Base-by-base conservation (phyloP, 164 flowering plant genomes). In the Warburgia ugandensis region DNA sequence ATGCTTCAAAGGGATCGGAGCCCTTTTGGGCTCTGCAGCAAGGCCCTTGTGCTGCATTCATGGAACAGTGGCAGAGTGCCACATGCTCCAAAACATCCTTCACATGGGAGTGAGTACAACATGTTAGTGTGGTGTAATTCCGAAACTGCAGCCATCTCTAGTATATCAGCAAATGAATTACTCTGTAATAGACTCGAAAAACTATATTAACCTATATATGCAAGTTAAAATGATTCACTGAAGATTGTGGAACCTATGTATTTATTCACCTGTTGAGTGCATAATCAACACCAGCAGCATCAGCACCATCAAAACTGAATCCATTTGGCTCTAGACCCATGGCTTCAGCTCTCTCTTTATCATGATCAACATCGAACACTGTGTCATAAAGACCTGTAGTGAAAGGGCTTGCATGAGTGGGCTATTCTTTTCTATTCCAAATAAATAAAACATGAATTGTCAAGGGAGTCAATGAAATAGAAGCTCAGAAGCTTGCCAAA, bases 231-330 rank as follows among this genome's bases (percentile, higher is more conserved):
- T 17, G 3, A 12, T 28, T 9, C 7, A 30, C 17, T 14, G 38
- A 17, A 29, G 11, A 43, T 4, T 10, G 1, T 19, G n/a, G n/a
- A n/a, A n/a, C n/a, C n/a, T n/a, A n/a, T n/a, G n/a, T n/a, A n/a
- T n/a, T n/a, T n/a, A n/a, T n/a, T n/a, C n/a, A 88, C 99, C 99
- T 88, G 53, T 92, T 80, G 42, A 92, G 86, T 55, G 99, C 97
- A 74, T 92, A 82, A 57, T 92, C 92, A 28, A 92, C 83, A 44
- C 94, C 95, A 26, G 66, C 76, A 54, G 75, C 12, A 71, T 92
- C 96, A 46, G 91, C 86, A 56, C 94, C 96, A 53, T 86, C 87
- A 63, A 92, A 92, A 64, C 48, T 83, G 59, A 88, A 92, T 37
- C 99, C 99, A 69, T 92, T 92, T 46, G 96, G 88, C 60, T 82